Conservation (phyloP, 306 rosid species). For the Fragaria ananassa region DNA sequence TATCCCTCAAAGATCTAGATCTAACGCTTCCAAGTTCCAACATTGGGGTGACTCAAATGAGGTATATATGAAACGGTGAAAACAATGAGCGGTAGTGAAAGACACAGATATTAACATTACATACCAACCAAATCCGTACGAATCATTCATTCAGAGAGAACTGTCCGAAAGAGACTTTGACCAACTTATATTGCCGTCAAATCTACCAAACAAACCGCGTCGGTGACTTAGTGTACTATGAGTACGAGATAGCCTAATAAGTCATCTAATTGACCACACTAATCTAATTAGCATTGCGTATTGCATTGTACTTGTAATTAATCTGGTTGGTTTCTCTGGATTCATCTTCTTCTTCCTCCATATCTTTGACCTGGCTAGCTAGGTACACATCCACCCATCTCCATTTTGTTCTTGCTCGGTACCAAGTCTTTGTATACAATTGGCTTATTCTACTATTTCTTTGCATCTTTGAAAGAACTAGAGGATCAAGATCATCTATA, state of each 20-base stretch:
- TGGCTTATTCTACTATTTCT: not conserved
- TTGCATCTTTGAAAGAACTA: not conserved
- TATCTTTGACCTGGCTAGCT: not conserved
- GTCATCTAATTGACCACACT: not conserved
- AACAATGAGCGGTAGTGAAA: not conserved
- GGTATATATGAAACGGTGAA: not conserved
- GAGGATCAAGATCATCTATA: not conserved
- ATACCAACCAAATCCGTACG: not conserved
- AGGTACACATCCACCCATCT: not conserved
- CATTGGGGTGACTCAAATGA: not conserved
- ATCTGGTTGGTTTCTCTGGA: not conserved
- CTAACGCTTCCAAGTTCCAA: not conserved
- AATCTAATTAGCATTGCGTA: not conserved
- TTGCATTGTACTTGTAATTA: not conserved
- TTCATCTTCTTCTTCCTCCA: not conserved
- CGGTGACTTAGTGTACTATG: not conserved
- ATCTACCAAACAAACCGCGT: constrained; percentile 5
- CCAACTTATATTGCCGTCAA: not conserved
- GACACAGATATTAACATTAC: not conserved
- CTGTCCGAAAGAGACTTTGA: not conserved
- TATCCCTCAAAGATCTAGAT: not conserved
- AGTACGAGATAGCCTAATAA: not conserved
- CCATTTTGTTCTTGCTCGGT: constrained; percentile 9
- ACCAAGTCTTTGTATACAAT: not conserved
- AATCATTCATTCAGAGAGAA: not conserved